Percentiles rank a stretch among this genome's conserved stretches.
These are phyloP conservation scores for Chytriomyces sp. DNA, from an alignment of 192 early-diverging fungal species.

Conservation along the genomic window DNA sequence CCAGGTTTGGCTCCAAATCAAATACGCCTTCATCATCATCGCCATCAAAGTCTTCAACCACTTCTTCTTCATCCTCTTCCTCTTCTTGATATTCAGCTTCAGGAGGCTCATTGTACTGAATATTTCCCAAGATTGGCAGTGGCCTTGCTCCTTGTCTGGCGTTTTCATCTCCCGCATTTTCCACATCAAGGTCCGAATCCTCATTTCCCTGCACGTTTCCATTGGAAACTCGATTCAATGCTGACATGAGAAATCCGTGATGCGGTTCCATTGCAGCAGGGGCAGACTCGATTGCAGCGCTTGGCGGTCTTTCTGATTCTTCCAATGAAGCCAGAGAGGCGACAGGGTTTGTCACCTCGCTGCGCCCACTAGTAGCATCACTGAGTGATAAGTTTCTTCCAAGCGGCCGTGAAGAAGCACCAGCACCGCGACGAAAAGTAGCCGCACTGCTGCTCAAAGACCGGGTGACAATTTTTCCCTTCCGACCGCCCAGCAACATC, in stretches of 20 bases:
- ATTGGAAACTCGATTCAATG: not conserved
- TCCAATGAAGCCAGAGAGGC: not conserved
- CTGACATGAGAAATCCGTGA: not conserved
- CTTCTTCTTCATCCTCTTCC: not conserved
- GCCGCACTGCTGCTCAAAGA: constrained; percentile 4
- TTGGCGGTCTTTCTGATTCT: not conserved
- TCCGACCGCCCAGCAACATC: too few species aligned
- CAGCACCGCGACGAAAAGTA: not conserved
- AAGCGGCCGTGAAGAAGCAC: not conserved
- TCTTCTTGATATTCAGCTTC: not conserved
- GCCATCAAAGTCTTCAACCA: not conserved
- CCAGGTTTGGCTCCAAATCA: not conserved
- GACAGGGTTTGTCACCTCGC: not conserved
- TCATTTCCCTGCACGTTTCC: not conserved
- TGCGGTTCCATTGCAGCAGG: not conserved
- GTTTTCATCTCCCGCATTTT: not conserved
- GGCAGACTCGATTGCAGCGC: not conserved
- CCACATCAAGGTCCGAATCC: not conserved
- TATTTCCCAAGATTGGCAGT: too few species aligned
- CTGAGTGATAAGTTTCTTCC: not conserved
- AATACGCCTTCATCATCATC: not conserved
- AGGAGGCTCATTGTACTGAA: too few species aligned
- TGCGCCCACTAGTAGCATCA: not conserved
- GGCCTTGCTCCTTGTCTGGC: too few species aligned
- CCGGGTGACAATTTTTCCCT: not conserved